Evolutionary conservation across 352 stramenopile species (phyloP).

Genomic region (Pythium insidiosum): DNA sequence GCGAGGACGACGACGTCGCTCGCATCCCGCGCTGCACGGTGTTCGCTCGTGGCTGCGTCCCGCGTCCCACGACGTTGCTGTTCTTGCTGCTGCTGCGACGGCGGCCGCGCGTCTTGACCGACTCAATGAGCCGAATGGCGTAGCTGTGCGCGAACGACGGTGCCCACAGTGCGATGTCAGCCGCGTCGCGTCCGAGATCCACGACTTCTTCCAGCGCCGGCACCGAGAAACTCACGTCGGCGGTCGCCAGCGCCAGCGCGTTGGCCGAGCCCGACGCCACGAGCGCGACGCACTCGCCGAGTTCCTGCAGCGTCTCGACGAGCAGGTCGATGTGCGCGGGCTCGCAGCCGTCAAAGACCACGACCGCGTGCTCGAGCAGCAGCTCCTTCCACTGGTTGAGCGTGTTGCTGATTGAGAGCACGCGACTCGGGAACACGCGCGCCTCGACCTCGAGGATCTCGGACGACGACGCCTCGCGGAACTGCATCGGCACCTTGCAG

Average conservation of each 20-base stretch:
- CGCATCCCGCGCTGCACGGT: too few relatives aligned
- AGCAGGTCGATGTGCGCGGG: slow-evolving; percentile 34
- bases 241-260: slow-evolving; percentile 31
- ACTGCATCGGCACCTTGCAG: slow-evolving; percentile 22
- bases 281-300: slow-evolving; percentile 38
- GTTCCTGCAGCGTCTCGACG: slow-evolving; percentile 42
- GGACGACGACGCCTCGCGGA: slow-evolving; percentile 28
- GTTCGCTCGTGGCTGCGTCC: background rate
- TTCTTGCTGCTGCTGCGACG: too few relatives aligned
- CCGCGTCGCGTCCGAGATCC: slow-evolving; percentile 41
- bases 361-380: slow-evolving; percentile 25
- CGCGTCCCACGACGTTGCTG: slow-evolving; percentile 8
- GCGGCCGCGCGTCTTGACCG: too few relatives aligned
- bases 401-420: slow-evolving; percentile 47
- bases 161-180: slow-evolving; percentile 31
- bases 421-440: slow-evolving; percentile 24
- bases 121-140: slow-evolving; percentile 38
- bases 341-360: slow-evolving; percentile 36
- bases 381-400: slow-evolving; percentile 38
- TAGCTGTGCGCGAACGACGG: slow-evolving; percentile 33
- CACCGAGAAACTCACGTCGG: slow-evolving; percentile 41
- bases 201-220: slow-evolving; percentile 26
- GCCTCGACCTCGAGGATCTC: slow-evolving; percentile 25
- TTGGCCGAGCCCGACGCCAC: slow-evolving; percentile 35
- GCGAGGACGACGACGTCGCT: too few relatives aligned